A percentile compares a stretch with the other conserved stretches of the same genome.
Evolutionary conservation across 768 basidiomycete species (phyloP).

Genomic region (Mycena pura): DNA sequence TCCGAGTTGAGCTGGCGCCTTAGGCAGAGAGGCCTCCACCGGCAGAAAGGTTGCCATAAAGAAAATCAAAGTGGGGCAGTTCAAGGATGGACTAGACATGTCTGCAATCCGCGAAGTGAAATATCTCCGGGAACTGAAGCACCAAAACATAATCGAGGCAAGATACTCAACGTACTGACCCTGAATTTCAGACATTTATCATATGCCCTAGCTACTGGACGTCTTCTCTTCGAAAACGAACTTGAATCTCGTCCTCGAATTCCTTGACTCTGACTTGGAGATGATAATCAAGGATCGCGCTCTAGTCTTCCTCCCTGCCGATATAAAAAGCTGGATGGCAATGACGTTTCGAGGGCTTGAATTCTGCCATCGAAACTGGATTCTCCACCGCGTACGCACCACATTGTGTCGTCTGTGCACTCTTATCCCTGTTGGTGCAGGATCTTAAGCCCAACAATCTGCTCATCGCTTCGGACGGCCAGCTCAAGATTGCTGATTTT

Average conservation of each 20-base stretch:
- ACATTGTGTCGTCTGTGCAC: not conserved
- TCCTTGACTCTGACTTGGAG: conserved; percentile 94
- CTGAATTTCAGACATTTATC: not conserved
- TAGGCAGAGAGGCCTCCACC: conserved; percentile 78
- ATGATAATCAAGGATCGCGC: conserved; percentile 94
- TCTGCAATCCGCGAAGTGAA: conserved; percentile 98
- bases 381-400: conserved; percentile 83
- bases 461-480: conserved; percentile 88
- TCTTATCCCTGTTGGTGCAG: conserved; percentile 46
- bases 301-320: conserved; percentile 91
- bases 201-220: conserved; percentile 75
- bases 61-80: conserved; percentile 96
- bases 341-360: conserved; percentile 99
- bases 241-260: conserved; percentile 96
- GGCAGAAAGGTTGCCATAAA: conserved; percentile 94
- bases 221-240: conserved; percentile 97
- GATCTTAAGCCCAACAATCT: conserved; percentile 99
- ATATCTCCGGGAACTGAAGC: conserved; percentile 91
- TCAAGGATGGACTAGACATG: conserved; percentile 99
- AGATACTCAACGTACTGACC: conserved; percentile 23
- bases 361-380: conserved; percentile 94
- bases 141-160: conserved; percentile 95
- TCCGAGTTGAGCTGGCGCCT: conserved; percentile 2
- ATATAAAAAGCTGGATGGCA: conserved; percentile 99
- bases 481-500: conserved; percentile 98